phyloP scores from a whole-genome alignment of 257 asterid genomes.

The Capsicum chinense region DNA sequence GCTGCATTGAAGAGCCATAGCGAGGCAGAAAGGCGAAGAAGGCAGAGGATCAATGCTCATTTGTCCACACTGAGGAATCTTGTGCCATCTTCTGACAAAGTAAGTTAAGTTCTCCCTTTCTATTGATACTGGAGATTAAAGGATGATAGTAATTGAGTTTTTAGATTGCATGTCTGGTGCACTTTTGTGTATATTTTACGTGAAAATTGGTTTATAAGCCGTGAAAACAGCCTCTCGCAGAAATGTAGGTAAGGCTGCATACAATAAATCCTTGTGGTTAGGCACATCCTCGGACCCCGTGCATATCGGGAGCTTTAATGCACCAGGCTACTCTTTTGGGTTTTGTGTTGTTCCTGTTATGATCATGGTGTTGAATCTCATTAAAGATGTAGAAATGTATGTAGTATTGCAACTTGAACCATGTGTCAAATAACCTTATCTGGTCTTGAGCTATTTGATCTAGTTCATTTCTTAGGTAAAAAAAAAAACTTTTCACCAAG shows the following conservation, averaged over 20 bases:
- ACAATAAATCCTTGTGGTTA: too few relatives aligned
- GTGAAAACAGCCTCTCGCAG: too few relatives aligned
- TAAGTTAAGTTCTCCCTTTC: conserved; percentile 36
- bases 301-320: too few relatives aligned
- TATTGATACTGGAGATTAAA: background rate
- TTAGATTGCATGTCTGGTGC: background rate
- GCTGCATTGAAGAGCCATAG: conserved; percentile 90
- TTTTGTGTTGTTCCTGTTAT: background rate
- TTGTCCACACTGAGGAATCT: conserved; percentile 65
- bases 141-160: background rate
- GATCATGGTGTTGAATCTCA: background rate
- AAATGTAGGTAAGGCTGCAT: too few relatives aligned
- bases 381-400: background rate
- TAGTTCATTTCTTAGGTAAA: background rate
- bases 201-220: background rate
- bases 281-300: too few relatives aligned
- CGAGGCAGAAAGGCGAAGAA: conserved; percentile 86
- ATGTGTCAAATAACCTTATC: background rate
- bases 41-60: conserved; percentile 86
- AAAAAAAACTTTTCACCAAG: background rate
- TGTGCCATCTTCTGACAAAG: conserved; percentile 76
- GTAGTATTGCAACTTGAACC: background rate
- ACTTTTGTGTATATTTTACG: background rate
- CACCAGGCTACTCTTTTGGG: too few relatives aligned
- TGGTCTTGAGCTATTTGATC: background rate